Conservation (phyloP, 2,329 filamentous ascomycete species). For the Mycosphaerella sp. region DNA sequence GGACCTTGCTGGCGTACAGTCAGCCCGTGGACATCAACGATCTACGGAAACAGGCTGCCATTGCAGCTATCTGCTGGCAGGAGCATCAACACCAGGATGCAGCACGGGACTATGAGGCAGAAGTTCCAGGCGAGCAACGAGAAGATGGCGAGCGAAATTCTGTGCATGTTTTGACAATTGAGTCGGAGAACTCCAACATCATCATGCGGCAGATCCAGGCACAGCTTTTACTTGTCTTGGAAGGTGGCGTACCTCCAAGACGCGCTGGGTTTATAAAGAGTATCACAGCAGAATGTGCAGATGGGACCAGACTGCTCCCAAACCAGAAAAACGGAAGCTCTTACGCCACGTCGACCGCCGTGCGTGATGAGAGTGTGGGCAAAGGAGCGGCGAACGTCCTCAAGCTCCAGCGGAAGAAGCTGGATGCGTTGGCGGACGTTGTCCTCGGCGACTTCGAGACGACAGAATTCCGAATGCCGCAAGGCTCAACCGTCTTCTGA, state of each 20-base stretch:
- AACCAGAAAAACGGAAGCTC: not conserved
- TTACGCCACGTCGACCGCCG: slow-evolving; percentile 8
- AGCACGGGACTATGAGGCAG: slow-evolving; percentile 14
- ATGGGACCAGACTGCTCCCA: slow-evolving; percentile 31
- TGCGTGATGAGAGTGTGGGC: slow-evolving; percentile 15
- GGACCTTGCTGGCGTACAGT: slow-evolving; percentile 45
- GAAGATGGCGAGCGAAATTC: slow-evolving; percentile 16
- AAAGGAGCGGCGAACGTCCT: slow-evolving; percentile 35
- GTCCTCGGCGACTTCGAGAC: slow-evolving; percentile 41
- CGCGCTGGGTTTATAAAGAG: slow-evolving; percentile 36
- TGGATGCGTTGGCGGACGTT: slow-evolving; percentile 42
- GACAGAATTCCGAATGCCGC: slow-evolving; percentile 45
- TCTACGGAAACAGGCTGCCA: slow-evolving; percentile 44
- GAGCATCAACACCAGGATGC: slow-evolving; percentile 31
- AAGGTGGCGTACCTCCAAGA: slow-evolving; percentile 42
- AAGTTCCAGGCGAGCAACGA: slow-evolving; percentile 18
- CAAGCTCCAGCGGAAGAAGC: slow-evolving; percentile 45
- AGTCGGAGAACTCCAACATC: slow-evolving; percentile 42
- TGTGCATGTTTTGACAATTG: slow-evolving; percentile 43
- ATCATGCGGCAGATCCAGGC: slow-evolving; percentile 43
- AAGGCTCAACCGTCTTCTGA: slow-evolving; percentile 32
- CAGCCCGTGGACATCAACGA: slow-evolving; percentile 45
- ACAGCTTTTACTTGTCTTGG: slow-evolving; percentile 43
- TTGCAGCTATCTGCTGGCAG: slow-evolving; percentile 47
- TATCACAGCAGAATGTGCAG: slow-evolving; percentile 40